Evolutionary conservation across 495 filamentous ascomycete species (phyloP).

Genomic region (Xylaria flabelliformis): DNA sequence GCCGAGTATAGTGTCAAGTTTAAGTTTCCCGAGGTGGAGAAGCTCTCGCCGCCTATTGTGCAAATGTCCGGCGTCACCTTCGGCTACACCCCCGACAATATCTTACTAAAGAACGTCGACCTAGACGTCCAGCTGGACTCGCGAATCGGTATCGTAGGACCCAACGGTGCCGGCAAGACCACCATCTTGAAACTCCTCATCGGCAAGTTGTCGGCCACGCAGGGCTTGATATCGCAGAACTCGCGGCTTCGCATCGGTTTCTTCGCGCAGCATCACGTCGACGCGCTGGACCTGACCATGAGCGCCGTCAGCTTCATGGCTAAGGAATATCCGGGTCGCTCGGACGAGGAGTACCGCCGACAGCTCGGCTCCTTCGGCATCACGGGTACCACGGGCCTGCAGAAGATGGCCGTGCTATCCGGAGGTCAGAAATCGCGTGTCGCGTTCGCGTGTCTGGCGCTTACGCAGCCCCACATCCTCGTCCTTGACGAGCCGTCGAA

Average conservation of each 20-base stretch:
- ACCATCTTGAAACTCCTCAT: constrained; percentile 95
- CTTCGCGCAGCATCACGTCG: constrained; percentile 99
- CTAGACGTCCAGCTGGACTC: constrained; percentile 98
- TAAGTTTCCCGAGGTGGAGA: constrained; percentile 97
- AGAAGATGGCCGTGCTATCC: constrained; percentile 93
- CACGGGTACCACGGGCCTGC: constrained; percentile 94
- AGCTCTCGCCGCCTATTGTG: constrained; percentile 94
- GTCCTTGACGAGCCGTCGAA: constrained; percentile 99
- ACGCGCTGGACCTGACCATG: constrained; percentile 87
- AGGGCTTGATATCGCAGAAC: constrained; percentile 84
- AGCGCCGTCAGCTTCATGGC: constrained; percentile 96
- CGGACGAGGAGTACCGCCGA: constrained; percentile 95
- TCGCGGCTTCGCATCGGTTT: constrained; percentile 89
- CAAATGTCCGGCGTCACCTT: constrained; percentile 95
- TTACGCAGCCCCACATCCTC: constrained; percentile 94
- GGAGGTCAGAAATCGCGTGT: constrained; percentile 99
- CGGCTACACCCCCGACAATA: constrained; percentile 82
- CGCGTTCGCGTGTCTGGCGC: constrained; percentile 90
- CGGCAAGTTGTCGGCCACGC: constrained; percentile 77
- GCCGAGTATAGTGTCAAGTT: constrained; percentile 96
- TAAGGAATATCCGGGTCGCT: constrained; percentile 84
- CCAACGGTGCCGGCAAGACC: constrained; percentile 98
- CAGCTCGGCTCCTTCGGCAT: constrained; percentile 98
- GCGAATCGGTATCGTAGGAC: constrained; percentile 96
- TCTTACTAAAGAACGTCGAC: constrained; percentile 84